Conservation (phyloP, 202 grass and related monocot species). For the Zoysia matrella region DNA sequence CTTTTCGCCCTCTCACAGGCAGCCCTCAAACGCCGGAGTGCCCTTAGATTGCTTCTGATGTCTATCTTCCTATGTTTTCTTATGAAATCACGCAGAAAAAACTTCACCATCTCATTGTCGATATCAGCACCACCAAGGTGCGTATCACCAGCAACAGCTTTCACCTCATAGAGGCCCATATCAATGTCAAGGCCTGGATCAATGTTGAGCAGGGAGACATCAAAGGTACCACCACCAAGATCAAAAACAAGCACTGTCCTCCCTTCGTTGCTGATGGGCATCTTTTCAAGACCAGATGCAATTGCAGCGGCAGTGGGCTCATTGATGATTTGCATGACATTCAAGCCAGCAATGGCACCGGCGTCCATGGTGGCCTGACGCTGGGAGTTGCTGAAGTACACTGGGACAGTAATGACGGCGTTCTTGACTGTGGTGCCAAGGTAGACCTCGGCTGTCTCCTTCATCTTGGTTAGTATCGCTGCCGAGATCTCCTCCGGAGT, state of each 20-base stretch:
- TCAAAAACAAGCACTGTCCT: conserved; percentile 54
- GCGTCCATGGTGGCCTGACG: conserved; percentile 61
- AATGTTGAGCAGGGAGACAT: conserved; percentile 57
- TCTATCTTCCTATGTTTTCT: conserved; percentile 40
- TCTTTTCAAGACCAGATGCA: conserved; percentile 63
- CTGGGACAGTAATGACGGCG: conserved; percentile 58
- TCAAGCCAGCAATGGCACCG: conserved; percentile 52
- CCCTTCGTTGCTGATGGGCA: conserved; percentile 26
- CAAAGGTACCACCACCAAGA: conserved; percentile 28
- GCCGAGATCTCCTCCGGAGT: conserved; percentile 59
- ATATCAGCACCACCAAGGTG: conserved; percentile 67
- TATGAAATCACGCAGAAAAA: conserved; percentile 53
- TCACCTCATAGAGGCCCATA: conserved; percentile 48
- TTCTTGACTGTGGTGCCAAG: conserved; percentile 55
- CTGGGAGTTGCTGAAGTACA: conserved; percentile 68
- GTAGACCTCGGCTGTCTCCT: conserved; percentile 48
- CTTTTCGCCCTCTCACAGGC: neutral
- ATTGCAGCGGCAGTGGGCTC: conserved; percentile 60
- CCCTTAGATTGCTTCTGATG: conserved; percentile 45
- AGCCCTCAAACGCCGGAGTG: conserved; percentile 44
- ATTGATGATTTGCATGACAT: conserved; percentile 65
- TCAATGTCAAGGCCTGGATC: conserved; percentile 5
- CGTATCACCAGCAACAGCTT: conserved; percentile 56
- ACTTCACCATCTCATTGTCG: conserved; percentile 59
- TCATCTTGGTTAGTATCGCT: conserved; percentile 65